phyloP scores from a whole-genome alignment of 371 early-diverging fungal species.

The Dichotomocladium elegans region DNA sequence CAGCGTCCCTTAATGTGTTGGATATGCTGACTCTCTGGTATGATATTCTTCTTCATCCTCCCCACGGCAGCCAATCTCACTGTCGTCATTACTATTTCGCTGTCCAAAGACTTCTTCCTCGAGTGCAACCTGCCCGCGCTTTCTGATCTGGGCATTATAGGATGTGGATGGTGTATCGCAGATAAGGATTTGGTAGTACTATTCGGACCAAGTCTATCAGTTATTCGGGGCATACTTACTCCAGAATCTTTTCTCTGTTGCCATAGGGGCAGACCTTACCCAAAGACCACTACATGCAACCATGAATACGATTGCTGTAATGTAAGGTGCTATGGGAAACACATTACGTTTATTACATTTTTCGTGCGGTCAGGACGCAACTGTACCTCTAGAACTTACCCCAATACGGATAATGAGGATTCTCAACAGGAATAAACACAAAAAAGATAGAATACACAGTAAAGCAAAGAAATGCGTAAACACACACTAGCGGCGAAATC shows the following conservation, averaged over 20 bases:
- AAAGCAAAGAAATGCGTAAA: constrained; percentile 22
- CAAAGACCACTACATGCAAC: constrained; percentile 26
- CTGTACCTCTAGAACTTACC: constrained; percentile 12
- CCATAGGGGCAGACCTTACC: constrained; percentile 19
- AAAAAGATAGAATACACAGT: constrained; percentile 34
- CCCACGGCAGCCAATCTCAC: too few relatives aligned
- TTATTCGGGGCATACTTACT: too few relatives aligned
- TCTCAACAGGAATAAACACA: constrained; percentile 41
- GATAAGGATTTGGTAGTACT: constrained; percentile 39
- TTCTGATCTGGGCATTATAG: constrained; percentile 33
- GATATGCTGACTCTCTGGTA: constrained; percentile 6
- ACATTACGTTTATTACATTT: neutral
- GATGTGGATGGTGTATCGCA: constrained; percentile 32
- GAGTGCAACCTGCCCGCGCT: constrained; percentile 26
- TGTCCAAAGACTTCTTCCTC: constrained; percentile 33
- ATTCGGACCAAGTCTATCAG: neutral
- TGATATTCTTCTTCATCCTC: too few relatives aligned
- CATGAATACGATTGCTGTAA: constrained; percentile 28
- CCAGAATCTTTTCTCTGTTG: neutral
- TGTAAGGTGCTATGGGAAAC: constrained; percentile 36
- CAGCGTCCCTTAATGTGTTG: constrained; percentile 2
- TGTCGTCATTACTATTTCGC: too few relatives aligned
- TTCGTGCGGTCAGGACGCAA: neutral
- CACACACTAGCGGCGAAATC: constrained; percentile 15
- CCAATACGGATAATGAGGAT: constrained; percentile 40